Base-by-base conservation (phyloP, 768 basidiomycete species). In the Polyporus arcularius region DNA sequence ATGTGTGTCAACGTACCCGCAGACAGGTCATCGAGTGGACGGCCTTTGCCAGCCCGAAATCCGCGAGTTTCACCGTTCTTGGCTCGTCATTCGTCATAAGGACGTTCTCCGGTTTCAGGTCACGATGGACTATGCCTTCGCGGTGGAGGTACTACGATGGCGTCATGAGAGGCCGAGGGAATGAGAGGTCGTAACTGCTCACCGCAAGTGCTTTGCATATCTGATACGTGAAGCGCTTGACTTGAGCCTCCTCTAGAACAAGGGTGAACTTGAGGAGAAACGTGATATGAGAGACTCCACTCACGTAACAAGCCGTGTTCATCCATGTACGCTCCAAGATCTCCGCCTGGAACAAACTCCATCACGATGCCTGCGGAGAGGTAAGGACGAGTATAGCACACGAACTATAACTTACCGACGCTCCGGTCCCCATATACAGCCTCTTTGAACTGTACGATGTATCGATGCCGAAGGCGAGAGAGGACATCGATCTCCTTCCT, bases 31-130 rank as follows among this genome's bases (percentile, higher is more conserved):
- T 69, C 60, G 83, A 85, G 61, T 90, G 85, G 30, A 90, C 85
- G 15, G 88, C 83, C 71, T 97, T 98, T 1, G 96, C 94, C 15
- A 96, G 81, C 3, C 95, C 96, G 70, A 96, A 97, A 72, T 96
- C 95, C 3, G 95, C 93, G 26, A 96, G 87, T 68, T 96, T 96
- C 66, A 90, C 83, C 1, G 75, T 74, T 0, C 88, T 88, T 0
- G 88, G 89, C 2, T 77, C 63, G 41, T 85, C 82, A 11, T 71
- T 77, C 2, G 92, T 93, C n/a, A 96, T 74, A 3, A 95, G 81
- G 8, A 94, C 84, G 64, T 95, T 94, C 88, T 89, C 89, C 2
- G 95, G 94, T 71, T 96, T 96, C 46, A 96, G 75, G 72, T 98
- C 96, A 49, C 96, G 88, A 74, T 97, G 95, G 0, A 91, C 83